Conservation (phyloP, 495 filamentous ascomycete species). For the Parathielavia hyrcaniae region DNA sequence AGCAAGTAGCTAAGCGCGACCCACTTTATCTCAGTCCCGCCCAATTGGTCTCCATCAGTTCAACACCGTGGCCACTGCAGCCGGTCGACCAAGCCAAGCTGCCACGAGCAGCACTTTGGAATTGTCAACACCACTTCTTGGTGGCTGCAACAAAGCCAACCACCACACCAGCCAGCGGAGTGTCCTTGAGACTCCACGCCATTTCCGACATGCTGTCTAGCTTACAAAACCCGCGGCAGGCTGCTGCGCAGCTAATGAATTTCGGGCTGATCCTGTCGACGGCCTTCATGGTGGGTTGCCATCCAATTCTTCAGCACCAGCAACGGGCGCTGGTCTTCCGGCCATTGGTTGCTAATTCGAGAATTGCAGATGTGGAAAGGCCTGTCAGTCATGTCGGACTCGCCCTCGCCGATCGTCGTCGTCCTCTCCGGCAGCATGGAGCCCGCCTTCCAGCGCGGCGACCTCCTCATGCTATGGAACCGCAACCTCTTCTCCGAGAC, state of each 20-base stretch:
- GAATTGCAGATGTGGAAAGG: conserved; percentile 74
- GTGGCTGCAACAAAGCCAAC: conserved; percentile 5
- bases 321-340: neutral
- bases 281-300: conserved; percentile 68
- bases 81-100: neutral
- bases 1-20: conserved; percentile 3
- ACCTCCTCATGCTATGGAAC: conserved; percentile 93
- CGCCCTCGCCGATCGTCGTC: conserved; percentile 89
- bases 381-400: conserved; percentile 77
- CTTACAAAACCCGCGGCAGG: conserved; percentile 71
- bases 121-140: neutral
- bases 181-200: neutral
- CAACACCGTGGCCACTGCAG: conserved; percentile 20
- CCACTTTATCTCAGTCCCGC: conserved; percentile 2
- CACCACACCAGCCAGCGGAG: too few species aligned
- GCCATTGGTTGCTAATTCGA: neutral
- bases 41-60: conserved; percentile 26
- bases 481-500: conserved; percentile 61
- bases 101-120: neutral
- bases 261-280: conserved; percentile 92
- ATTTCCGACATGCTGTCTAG: conserved; percentile 59
- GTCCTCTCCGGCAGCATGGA: conserved; percentile 95
- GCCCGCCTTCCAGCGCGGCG: conserved; percentile 91
- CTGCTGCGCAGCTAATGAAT: conserved; percentile 84
- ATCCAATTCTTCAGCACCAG: neutral